Conservation (phyloP, 257 asterid genomes). For the Solanum boliviense region DNA sequence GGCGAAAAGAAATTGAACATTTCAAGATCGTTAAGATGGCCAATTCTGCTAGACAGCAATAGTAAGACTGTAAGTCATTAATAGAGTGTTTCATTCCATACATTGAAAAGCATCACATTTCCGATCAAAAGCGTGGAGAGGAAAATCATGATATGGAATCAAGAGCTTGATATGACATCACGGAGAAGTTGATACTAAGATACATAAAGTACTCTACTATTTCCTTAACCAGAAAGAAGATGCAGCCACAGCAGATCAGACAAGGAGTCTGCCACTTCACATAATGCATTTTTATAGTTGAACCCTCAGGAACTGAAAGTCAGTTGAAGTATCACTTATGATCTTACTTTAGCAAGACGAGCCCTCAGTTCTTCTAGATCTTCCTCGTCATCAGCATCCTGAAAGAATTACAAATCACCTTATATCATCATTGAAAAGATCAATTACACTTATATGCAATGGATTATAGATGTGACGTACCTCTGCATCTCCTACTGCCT, state of each 20-base stretch:
- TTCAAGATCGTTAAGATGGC: background rate
- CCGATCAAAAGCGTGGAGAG: background rate
- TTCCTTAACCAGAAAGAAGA: background rate
- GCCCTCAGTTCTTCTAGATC: constrained; percentile 91
- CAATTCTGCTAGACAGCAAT: background rate
- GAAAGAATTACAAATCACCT: constrained; percentile 17
- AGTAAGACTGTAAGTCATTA: background rate
- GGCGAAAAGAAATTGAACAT: background rate
- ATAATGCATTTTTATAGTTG: background rate
- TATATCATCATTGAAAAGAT: background rate
- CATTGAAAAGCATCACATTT: background rate
- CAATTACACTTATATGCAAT: background rate
- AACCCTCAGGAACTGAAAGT: background rate
- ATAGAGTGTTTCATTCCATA: background rate
- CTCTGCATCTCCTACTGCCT: constrained; percentile 47
- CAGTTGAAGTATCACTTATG: constrained; percentile 17
- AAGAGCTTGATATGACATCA: background rate
- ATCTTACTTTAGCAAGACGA: constrained; percentile 83
- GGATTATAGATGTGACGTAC: constrained; percentile 14
- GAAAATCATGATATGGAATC: background rate
- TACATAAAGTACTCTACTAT: background rate
- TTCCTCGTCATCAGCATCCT: constrained; percentile 78
- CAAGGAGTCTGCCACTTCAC: background rate
- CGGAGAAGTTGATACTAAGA: background rate
- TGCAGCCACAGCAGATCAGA: background rate